Base-by-base conservation (phyloP, 345 rosid species). In the Euphorbia tirucalli region DNA sequence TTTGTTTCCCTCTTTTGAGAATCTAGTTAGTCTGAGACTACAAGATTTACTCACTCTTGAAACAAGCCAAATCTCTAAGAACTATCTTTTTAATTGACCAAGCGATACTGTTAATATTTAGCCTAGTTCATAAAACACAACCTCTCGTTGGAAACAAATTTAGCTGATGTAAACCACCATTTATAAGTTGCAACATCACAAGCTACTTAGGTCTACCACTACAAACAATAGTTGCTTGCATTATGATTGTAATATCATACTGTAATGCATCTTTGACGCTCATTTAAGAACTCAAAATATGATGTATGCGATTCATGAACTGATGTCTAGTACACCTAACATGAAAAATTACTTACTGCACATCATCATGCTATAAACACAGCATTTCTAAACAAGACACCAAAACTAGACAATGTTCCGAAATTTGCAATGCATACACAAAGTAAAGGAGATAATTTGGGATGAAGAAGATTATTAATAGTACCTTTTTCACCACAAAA, bases 401-500 rank as follows among this genome's bases (percentile, higher is more conserved):
- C 24, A n/a, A 41, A 43, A 62, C 55, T 18, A 62, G 59, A 73
- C 28, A 43, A 71, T 24, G 14, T 11, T 24, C 0, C 64, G 22
- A 24, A 55, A 7, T 30, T 44, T 54, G 41, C 27, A 22, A 15
- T 19, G 43, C 18, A 39, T 18, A 14, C 13, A 37, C 71, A 66
- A 4, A 30, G 2, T n/a, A 73, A 39, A 22, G 25, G 54, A 2
- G 18, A 16, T 5, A 54, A 25, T 61, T 22, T 31, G 10, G 11
- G 39, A 72, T 25, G 0, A 43, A 57, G 67, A 48, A 75, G 59
- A 61, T 21, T 25, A 81, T 31, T 19, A 54, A 63, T 39, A 54
- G 65, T 67, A 78, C 84, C 83, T 70, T 72, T 41, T 24, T 39
- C 31, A 10, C 73, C 66, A 77, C 66, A 69, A 56, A 25, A 39